Conservation (phyloP, 2,329 filamentous ascomycete species). For the Aureobasidium subglaciale region DNA sequence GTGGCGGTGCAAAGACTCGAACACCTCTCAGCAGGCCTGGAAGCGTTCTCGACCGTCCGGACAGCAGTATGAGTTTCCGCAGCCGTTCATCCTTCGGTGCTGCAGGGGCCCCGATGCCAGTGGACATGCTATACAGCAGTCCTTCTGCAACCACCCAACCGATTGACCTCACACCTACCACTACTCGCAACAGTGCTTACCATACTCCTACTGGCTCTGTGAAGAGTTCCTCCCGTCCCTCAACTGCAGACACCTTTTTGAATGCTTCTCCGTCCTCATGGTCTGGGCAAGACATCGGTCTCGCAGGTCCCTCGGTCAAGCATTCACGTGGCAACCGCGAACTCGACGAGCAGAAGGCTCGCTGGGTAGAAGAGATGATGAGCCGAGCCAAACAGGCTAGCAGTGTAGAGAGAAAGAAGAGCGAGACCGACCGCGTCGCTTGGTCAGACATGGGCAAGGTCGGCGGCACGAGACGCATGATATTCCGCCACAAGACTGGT, state of each 20-base stretch:
- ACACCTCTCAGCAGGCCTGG: conserved; percentile 12
- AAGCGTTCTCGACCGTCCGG: conserved; percentile 13
- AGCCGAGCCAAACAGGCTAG: conserved; percentile 69
- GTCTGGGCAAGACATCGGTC: conserved; percentile 47
- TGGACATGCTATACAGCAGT: background rate
- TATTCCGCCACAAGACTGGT: conserved; percentile 5
- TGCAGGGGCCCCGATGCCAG: background rate
- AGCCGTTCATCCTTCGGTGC: conserved; percentile 5
- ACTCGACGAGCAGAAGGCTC: conserved; percentile 61
- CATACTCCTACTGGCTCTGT: conserved; percentile 1
- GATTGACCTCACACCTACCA: background rate
- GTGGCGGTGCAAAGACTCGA: background rate
- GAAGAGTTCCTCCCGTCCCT: conserved; percentile 16
- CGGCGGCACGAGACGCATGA: conserved; percentile 65
- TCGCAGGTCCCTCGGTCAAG: conserved; percentile 62
- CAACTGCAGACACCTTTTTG: conserved; percentile 20
- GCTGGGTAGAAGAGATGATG: conserved; percentile 79
- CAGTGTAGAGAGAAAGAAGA: conserved; percentile 41
- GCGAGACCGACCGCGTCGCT: conserved; percentile 17
- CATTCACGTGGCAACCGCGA: background rate
- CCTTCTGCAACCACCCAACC: background rate
- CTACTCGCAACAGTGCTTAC: background rate
- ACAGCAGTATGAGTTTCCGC: conserved; percentile 15
- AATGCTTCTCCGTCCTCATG: conserved; percentile 24
- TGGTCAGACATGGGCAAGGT: conserved; percentile 68